phyloP scores from a whole-genome alignment of 164 flowering plant species.

The Litsea cubeba region DNA sequence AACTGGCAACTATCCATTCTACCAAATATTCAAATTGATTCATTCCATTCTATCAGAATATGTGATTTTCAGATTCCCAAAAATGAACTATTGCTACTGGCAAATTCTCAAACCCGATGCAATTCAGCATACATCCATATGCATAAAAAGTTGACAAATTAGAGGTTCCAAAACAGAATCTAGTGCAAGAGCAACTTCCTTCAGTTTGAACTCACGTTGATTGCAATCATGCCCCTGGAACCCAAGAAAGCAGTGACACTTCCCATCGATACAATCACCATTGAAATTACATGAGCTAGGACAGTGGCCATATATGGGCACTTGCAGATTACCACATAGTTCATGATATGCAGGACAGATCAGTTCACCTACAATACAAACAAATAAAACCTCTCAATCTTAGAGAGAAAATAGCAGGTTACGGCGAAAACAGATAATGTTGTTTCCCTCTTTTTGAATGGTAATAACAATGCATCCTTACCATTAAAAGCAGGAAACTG shows the following conservation, averaged over 20 bases:
- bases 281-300: slow-evolving; percentile 73
- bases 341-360: slow-evolving; percentile 91
- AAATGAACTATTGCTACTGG: too few relatives aligned
- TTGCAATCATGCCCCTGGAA: slow-evolving; percentile 88
- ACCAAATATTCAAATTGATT: not conserved
- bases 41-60: not conserved
- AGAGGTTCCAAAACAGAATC: not conserved
- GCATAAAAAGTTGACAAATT: too few relatives aligned
- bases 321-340: slow-evolving; percentile 51
- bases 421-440: too few relatives aligned
- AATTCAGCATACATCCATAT: too few relatives aligned
- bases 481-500: slow-evolving; percentile 91
- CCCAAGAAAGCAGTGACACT: slow-evolving; percentile 85
- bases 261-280: slow-evolving; percentile 87
- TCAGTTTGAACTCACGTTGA: slow-evolving; percentile 52
- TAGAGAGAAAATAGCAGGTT: not conserved
- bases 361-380: slow-evolving; percentile 54
- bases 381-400: not conserved
- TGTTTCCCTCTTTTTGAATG: too few relatives aligned
- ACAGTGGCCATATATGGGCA: slow-evolving; percentile 54
- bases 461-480: slow-evolving; percentile 14
- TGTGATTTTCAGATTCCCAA: too few relatives aligned
- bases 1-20: too few relatives aligned
- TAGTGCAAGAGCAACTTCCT: not conserved
- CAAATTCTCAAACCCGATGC: too few relatives aligned